Conservation (phyloP, 495 filamentous ascomycete species). For the Penicillium bovifimosum region DNA sequence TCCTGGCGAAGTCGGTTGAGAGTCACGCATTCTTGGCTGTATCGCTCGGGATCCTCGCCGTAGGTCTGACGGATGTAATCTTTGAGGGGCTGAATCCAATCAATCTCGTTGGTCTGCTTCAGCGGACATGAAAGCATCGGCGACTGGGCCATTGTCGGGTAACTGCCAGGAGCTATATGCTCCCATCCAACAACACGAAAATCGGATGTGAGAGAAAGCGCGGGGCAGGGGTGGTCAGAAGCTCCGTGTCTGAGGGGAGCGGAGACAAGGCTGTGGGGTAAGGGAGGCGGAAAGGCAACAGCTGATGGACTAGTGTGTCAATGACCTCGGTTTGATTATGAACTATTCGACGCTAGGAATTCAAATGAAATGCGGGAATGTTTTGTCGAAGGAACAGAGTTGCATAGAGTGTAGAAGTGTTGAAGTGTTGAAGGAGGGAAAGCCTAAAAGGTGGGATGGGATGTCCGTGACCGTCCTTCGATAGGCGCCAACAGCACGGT, state of each 20-base stretch:
- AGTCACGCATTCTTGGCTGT: slow-evolving; percentile 88
- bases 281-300: slow-evolving; percentile 19
- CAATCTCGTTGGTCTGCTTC: slow-evolving; percentile 98
- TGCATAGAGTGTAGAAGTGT: neutral
- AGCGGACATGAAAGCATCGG: slow-evolving; percentile 90
- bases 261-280: slow-evolving; percentile 28
- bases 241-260: slow-evolving; percentile 13
- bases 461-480: slow-evolving; percentile 14
- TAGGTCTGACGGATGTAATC: slow-evolving; percentile 88
- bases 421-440: slow-evolving; percentile 5
- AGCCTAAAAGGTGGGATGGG: slow-evolving; percentile 24
- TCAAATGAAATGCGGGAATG: neutral
- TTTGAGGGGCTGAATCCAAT: slow-evolving; percentile 94
- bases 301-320: slow-evolving; percentile 16
- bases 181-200: slow-evolving; percentile 30
- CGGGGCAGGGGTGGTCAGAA: slow-evolving; percentile 11
- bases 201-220: slow-evolving; percentile 4
- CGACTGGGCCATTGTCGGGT: slow-evolving; percentile 62
- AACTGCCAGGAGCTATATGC: slow-evolving; percentile 35
- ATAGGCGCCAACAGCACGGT: slow-evolving; percentile 12
- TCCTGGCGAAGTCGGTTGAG: slow-evolving; percentile 97
- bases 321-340: slow-evolving; percentile 19
- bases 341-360: neutral
- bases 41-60: slow-evolving; percentile 92
- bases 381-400: slow-evolving; percentile 3